Percentiles rank a stretch among this genome's conserved stretches.
Evolutionary conservation across 768 basidiomycete species (phyloP).

Genomic region (Exidia glandulosa): DNA sequence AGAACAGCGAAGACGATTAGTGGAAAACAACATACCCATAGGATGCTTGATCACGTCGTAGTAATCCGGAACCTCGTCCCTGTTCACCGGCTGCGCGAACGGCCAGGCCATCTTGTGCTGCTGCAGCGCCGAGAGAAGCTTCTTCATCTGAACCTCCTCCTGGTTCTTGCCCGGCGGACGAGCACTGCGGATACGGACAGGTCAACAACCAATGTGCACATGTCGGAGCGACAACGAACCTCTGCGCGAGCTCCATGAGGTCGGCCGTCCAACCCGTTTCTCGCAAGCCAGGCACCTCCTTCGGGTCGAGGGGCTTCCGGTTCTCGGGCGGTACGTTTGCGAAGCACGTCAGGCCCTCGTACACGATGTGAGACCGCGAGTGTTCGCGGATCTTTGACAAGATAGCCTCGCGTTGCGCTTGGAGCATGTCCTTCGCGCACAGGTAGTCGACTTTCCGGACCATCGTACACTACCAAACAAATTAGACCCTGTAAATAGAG

Average conservation of each 20-base stretch:
- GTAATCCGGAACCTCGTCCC: slow-evolving; percentile 75
- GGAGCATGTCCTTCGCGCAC: slow-evolving; percentile 62
- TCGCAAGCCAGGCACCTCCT: slow-evolving; percentile 80
- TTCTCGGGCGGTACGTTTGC: neutral
- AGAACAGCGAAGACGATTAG: neutral
- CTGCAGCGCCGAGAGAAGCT: slow-evolving; percentile 67
- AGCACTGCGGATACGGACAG: too few species aligned
- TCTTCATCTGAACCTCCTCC: slow-evolving; percentile 40
- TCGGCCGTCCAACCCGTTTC: slow-evolving; percentile 90
- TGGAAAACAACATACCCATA: slow-evolving; percentile 58
- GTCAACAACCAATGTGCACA: too few species aligned
- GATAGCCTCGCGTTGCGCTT: slow-evolving; percentile 81
- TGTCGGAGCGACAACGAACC: too few species aligned
- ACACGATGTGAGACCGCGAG: slow-evolving; percentile 74
- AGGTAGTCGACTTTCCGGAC: slow-evolving; percentile 87
- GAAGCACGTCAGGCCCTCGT: slow-evolving; percentile 50
- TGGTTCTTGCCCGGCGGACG: neutral
- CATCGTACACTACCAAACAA: slow-evolving; percentile 93
- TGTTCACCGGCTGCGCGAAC: slow-evolving; percentile 71
- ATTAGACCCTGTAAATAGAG: too few species aligned
- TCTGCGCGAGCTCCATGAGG: slow-evolving; percentile 40
- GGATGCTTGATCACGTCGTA: slow-evolving; percentile 81
- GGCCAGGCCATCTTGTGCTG: slow-evolving; percentile 78
- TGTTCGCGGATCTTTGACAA: slow-evolving; percentile 78
- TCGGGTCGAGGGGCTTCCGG: slow-evolving; percentile 39